Evolutionary conservation across 345 rosid genomes (phyloP).

Genomic region (Hibiscus syriacus): DNA sequence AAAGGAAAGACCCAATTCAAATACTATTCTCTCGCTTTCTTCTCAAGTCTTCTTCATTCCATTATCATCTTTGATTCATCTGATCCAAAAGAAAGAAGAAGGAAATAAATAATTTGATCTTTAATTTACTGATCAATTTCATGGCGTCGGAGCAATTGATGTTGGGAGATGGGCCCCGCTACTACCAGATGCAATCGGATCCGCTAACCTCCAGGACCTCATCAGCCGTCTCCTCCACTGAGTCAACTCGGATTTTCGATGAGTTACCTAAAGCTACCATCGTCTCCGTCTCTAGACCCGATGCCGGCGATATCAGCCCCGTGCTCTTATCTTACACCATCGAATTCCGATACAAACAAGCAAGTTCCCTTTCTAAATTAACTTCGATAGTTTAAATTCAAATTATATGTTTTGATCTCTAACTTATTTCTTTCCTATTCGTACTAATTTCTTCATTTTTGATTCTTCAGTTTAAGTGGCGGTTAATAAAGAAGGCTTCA

Average conservation of each 20-base stretch:
- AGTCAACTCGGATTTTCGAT: constrained; percentile 63
- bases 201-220: constrained; percentile 43
- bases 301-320: constrained; percentile 85
- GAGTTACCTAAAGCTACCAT: constrained; percentile 75
- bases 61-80: too few relatives aligned
- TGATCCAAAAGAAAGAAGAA: not conserved
- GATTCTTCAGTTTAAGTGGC: constrained; percentile 78
- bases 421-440: not conserved
- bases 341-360: constrained; percentile 90
- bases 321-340: constrained; percentile 73
- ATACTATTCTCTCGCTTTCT: not conserved
- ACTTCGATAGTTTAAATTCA: not conserved
- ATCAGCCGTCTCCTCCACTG: constrained; percentile 50
- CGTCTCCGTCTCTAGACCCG: constrained; percentile 80
- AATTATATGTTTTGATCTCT: not conserved
- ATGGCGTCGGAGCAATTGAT: constrained; percentile 84
- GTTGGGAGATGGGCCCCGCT: constrained; percentile 45
- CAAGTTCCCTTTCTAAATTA: constrained; percentile 3
- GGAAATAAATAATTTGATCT: not conserved
- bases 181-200: constrained; percentile 73
- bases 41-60: not conserved
- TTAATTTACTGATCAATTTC: not conserved
- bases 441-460: not conserved
- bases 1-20: not conserved
- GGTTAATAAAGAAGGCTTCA: constrained; percentile 73